Evolutionary conservation across 257 asterid genomes (phyloP).

Genomic region (Rhazya stricta): DNA sequence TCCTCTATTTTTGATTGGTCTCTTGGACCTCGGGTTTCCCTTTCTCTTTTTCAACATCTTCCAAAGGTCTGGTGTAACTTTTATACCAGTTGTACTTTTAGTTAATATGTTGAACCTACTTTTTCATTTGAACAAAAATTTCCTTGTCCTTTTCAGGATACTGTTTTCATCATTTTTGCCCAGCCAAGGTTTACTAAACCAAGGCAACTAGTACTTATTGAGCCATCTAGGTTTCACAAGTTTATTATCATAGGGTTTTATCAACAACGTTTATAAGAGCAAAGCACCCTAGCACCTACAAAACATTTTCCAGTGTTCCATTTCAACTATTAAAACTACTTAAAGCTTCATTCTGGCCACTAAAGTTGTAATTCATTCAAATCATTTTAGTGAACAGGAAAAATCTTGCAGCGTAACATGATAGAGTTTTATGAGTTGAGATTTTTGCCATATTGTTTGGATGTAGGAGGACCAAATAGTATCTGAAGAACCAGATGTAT

Average conservation of each 20-base stretch:
- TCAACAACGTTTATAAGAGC: neutral
- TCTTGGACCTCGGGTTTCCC: neutral
- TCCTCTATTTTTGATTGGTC: neutral
- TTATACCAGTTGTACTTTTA: neutral
- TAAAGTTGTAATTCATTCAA: neutral
- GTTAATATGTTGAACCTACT: neutral
- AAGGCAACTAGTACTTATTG: neutral
- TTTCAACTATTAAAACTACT: neutral
- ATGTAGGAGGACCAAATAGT: neutral
- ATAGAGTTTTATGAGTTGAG: too few species aligned
- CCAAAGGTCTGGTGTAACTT: neutral
- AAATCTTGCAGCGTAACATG: too few species aligned
- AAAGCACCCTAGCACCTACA: neutral
- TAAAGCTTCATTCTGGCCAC: neutral
- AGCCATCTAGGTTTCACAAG: neutral
- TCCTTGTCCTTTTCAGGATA: neutral
- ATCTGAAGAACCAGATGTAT: neutral
- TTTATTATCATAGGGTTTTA: neutral
- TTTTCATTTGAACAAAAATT: neutral
- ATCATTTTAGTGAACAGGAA: too few species aligned
- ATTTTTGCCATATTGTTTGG: neutral
- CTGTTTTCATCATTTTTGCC: neutral
- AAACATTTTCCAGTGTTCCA: neutral
- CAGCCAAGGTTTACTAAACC: neutral
- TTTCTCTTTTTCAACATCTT: neutral